These are phyloP conservation scores for Herpetomonas samuelpessoai DNA, from an alignment of 208 protist genomes.

Conservation along the genomic window DNA sequence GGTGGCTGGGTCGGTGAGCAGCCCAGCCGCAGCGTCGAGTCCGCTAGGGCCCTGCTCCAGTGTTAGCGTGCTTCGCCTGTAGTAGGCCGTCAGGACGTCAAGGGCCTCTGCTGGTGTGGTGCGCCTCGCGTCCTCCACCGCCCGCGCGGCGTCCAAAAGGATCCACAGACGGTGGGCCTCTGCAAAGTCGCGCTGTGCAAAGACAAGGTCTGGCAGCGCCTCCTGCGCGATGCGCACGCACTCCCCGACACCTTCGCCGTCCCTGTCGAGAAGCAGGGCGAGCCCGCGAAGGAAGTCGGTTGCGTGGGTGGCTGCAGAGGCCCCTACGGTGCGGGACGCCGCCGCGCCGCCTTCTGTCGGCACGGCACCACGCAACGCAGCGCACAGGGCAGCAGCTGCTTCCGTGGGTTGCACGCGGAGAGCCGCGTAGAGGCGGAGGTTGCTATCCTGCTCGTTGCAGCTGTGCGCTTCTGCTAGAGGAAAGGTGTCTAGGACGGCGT, in stretches of 20 bases:
- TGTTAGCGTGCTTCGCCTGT: too few relatives aligned
- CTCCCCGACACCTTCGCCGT: background rate
- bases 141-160: slow-evolving; percentile 9
- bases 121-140: background rate
- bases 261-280: background rate
- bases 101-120: background rate
- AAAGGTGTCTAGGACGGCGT: background rate
- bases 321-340: too few relatives aligned
- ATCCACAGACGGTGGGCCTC: slow-evolving; percentile 13
- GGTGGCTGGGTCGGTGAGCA: too few relatives aligned
- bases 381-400: background rate
- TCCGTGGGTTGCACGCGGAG: background rate
- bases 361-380: too few relatives aligned
- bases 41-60: too few relatives aligned
- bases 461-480: too few relatives aligned
- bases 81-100: background rate
- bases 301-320: too few relatives aligned
- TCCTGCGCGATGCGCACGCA: background rate
- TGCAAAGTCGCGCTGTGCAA: background rate
- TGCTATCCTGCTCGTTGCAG: too few relatives aligned
- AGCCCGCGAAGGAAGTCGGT: background rate
- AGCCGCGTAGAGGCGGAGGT: background rate
- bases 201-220: background rate
- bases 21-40: background rate
- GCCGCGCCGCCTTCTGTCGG: too few relatives aligned